phyloP scores from a whole-genome alignment of 139 green algal species.

The Chlorella sp. region DNA sequence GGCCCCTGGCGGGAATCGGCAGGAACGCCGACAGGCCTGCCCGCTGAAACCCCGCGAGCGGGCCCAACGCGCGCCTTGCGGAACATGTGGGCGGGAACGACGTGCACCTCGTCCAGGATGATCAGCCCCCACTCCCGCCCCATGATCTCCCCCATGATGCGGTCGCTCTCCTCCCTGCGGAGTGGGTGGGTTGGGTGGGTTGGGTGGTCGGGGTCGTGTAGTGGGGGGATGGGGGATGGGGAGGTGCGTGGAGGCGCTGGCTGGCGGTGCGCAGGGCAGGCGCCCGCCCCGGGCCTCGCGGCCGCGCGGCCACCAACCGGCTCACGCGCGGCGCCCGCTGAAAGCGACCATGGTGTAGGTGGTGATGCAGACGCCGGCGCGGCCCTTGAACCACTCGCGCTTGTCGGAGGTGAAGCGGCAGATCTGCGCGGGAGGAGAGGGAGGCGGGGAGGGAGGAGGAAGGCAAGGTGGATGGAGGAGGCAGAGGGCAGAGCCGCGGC shows the following conservation, averaged over 20 bases:
- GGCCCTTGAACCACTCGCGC: constrained; percentile 77
- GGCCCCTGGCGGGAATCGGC: no score
- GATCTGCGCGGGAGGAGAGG: constrained; percentile 55
- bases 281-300: no score
- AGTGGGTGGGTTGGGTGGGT: neutral
- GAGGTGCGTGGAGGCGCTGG: no score
- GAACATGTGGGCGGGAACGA: constrained; percentile 98
- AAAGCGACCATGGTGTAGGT: constrained; percentile 98
- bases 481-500: neutral
- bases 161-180: constrained; percentile 20
- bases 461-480: neutral
- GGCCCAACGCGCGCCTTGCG: no score
- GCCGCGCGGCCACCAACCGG: no score
- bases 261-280: no score
- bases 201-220: no score
- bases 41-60: no score
- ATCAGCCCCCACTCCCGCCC: constrained; percentile 95
- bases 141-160: constrained; percentile 74
- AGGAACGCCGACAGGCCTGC: no score
- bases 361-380: constrained; percentile 78
- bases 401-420: constrained; percentile 85
- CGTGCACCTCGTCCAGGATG: constrained; percentile 98
- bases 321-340: constrained; percentile 62
- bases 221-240: no score
- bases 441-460: constrained; percentile 32